Evolutionary conservation across 768 basidiomycete genomes (phyloP), one percentile per base, ranked within the genome.

Genomic region (Lactarius tabidus): DNA sequence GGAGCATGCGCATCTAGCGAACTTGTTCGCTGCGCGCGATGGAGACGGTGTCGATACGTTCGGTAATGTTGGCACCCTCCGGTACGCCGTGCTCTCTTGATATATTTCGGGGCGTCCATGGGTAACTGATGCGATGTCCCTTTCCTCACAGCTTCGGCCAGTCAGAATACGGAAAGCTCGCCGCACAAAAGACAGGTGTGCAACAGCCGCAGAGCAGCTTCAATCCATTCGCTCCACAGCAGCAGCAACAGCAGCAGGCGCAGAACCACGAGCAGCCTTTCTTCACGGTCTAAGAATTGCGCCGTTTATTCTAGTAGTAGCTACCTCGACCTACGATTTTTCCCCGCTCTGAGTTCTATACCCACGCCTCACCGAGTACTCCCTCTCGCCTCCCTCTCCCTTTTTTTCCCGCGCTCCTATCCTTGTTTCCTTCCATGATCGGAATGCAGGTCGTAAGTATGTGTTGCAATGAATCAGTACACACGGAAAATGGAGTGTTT

Each of bases 41-140:
- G 95, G 97, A 63, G 94, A 92, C 70, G 96, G 97, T 1, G 80
- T 90, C 73, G 97, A 99, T 77, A 96, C 96, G 60, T 98, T 98
- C 73, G 96, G 96, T 58, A 99, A 98, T 74, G 71, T 85, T 36
- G 96, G 96, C 23, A 67, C 79, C 59, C 74, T 96, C 67, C 84
- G 95, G 81, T 86, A 60, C 66, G 81, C 77, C 67, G 3, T 75
- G 64, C 71, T 35, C 39, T n/a, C 39, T 67, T 45, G 70, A 20
- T 52, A 28, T 68, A 38, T 43, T n/a, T 48, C 20, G n/a, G 26
- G 48, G 12, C 26, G n/a, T 48, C 23, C 6, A 6, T 26, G 12
- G 23, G 4, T 51, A 10, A 26, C 15, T 66, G 57, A 35, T 58
- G 33, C 36, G 41, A 66, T 31, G 7, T 43, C 33, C 39, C 33